Base-by-base conservation (phyloP, 2,329 filamentous ascomycete genomes). In the Aspergillus pseudoviridinutans region DNA sequence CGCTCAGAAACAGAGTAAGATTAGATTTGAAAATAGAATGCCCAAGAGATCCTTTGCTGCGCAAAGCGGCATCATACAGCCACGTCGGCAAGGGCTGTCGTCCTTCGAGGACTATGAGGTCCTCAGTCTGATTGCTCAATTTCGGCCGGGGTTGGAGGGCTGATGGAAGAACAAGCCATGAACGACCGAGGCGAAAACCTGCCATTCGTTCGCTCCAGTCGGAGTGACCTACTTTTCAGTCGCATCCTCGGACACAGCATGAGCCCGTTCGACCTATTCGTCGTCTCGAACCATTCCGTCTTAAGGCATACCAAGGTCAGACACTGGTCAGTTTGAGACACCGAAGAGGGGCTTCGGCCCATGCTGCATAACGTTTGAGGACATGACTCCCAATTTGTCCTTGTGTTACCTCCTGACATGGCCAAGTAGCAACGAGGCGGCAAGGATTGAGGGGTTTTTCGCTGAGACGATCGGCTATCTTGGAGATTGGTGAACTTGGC, bases 381-480 rank as follows among this genome's bases (percentile, higher is more conserved):
- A 56, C 58, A 50, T 53, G 51, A 58, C 55, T 35, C 51, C 41
- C 58, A 53, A 24, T 49, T 28, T 51, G 24, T 54, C 32, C 24
- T 51, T 49, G 64, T 66, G 59, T 62, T 59, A 66, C 61, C 42
- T 50, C 47, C 5, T 59, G 27, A 41, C 56, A 51, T 54, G 38
- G 38, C 47, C 41, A 47, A 55, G 55, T 61, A 25, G 54, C 29
- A 57, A 62, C 53, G 49, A 51, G 32, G 28, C 49, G 52, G 57
- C 55, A 25, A 47, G 56, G 56, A 53, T 50, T 22, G 38, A 49
- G 20, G 38, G 50, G 17, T n/a, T 38, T 38, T 53, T 17, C 5
- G 44, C 44, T 47, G 12, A 24, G 44, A 47, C 22, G 1, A 25
- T 24, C 44, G 22, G 44, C 44, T 47, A 22, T n/a, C 44, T 27